These are phyloP conservation scores for Rhizophagus sp. DNA, from an alignment of 192 early-diverging fungal genomes.

Conservation along the genomic window DNA sequence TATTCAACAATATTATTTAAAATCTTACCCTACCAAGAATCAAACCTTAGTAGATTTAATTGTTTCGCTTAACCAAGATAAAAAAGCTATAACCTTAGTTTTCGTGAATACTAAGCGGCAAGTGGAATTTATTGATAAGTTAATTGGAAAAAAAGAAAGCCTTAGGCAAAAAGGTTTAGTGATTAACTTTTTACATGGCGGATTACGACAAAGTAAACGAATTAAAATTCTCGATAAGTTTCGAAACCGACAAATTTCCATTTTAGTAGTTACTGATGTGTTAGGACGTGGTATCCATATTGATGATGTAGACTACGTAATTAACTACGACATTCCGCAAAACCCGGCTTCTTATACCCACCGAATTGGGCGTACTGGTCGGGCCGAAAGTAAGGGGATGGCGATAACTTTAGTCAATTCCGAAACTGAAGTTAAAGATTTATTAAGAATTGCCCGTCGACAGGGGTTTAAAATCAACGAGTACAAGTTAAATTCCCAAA, in stretches of 20 bases:
- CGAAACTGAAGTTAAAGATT: too few relatives aligned
- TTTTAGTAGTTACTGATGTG: slow-evolving; percentile 85
- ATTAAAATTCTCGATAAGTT: background rate
- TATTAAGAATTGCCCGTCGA: too few relatives aligned
- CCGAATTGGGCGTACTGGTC: slow-evolving; percentile 72
- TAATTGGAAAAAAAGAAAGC: too few relatives aligned
- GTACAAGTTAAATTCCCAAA: too few relatives aligned
- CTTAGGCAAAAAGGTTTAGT: background rate
- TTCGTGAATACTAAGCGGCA: too few relatives aligned
- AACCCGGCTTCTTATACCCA: slow-evolving; percentile 83
- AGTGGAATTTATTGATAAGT: too few relatives aligned
- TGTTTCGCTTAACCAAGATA: too few relatives aligned
- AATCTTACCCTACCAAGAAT: too few relatives aligned
- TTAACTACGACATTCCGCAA: slow-evolving; percentile 78
- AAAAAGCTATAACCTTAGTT: too few relatives aligned
- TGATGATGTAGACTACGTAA: slow-evolving; percentile 78
- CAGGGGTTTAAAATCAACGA: too few relatives aligned
- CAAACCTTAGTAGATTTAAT: too few relatives aligned
- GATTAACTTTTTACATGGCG: background rate
- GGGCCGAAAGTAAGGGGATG: slow-evolving; percentile 52
- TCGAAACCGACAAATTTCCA: slow-evolving; percentile 41
- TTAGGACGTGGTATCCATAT: slow-evolving; percentile 87
- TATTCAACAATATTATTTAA: background rate
- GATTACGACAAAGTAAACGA: background rate
- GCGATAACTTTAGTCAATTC: slow-evolving; percentile 74